A percentile compares a stretch with the other conserved stretches of the same genome.
These are phyloP conservation scores for Mycena maculata DNA, from an alignment of 768 basidiomycete genomes.

Conservation along the genomic window DNA sequence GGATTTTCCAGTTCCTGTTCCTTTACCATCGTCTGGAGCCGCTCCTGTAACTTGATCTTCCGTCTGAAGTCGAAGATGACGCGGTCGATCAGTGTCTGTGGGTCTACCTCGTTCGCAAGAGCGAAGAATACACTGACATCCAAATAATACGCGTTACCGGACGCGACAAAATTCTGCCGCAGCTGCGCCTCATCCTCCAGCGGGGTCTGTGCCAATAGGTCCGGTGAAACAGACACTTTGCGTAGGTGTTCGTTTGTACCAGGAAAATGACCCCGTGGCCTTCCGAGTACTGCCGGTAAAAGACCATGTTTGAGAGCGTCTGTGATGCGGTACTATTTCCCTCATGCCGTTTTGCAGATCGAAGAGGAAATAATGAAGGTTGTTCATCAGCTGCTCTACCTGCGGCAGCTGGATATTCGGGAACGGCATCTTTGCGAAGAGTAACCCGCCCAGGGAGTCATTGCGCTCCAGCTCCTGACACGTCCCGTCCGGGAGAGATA, in stretches of 20 bases:
- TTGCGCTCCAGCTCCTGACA: slow-evolving; percentile 10
- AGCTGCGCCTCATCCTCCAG: slow-evolving; percentile 21
- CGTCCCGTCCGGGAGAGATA: slow-evolving; percentile 24
- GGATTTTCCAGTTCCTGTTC: too few species aligned
- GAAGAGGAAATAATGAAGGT: slow-evolving; percentile 28
- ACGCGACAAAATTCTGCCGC: slow-evolving; percentile 18
- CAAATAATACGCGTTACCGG: slow-evolving; percentile 21
- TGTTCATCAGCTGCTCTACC: slow-evolving; percentile 27
- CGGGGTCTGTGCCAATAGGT: slow-evolving; percentile 16
- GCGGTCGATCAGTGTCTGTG: slow-evolving; percentile 17
- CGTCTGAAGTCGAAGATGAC: slow-evolving; percentile 18
- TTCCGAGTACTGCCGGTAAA: slow-evolving; percentile 18
- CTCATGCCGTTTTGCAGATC: slow-evolving; percentile 24
- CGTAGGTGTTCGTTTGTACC: slow-evolving; percentile 11
- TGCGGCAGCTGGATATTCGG: background rate
- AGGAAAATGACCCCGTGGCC: slow-evolving; percentile 10
- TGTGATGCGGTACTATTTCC: slow-evolving; percentile 22
- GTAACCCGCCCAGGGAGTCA: slow-evolving; percentile 11
- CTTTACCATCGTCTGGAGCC: background rate
- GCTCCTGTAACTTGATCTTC: slow-evolving; percentile 15
- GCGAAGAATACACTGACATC: slow-evolving; percentile 6
- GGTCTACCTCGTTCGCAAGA: too few species aligned
- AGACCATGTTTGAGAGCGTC: slow-evolving; percentile 29
- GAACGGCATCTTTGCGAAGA: slow-evolving; percentile 22
- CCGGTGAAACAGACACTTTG: background rate